phyloP scores from a whole-genome alignment of 257 asterid species.

The Forsythia viridissima region DNA sequence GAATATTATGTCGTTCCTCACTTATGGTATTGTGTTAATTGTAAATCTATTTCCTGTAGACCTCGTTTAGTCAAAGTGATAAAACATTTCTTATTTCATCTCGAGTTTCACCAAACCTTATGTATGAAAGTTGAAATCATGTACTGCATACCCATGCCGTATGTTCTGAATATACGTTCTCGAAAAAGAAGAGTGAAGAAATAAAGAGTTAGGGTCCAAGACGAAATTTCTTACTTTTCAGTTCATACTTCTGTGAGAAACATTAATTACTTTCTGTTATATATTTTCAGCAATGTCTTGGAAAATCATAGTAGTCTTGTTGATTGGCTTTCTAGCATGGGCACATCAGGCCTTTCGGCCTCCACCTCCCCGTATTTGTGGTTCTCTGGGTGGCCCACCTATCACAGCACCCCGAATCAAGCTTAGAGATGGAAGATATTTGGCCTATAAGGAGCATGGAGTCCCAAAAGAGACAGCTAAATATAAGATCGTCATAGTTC shows the following conservation, averaged over 20 bases:
- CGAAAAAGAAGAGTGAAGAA: not conserved
- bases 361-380: conserved; percentile 67
- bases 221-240: not conserved
- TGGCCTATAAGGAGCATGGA: conserved; percentile 81
- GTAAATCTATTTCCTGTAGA: not conserved
- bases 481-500: conserved; percentile 63
- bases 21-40: no score
- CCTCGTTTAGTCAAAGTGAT: not conserved
- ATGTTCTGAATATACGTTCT: not conserved
- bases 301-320: conserved; percentile 43
- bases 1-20: no score
- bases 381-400: conserved; percentile 58
- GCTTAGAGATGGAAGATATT: conserved; percentile 75
- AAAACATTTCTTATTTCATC: not conserved
- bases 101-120: not conserved
- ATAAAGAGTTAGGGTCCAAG: not conserved
- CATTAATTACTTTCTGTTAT: not conserved
- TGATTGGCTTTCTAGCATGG: conserved; percentile 62
- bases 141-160: not conserved
- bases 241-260: not conserved
- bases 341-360: conserved; percentile 51
- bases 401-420: conserved; percentile 67
- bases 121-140: not conserved
- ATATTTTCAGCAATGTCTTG: conserved; percentile 53
- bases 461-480: conserved; percentile 66